Percentiles rank a stretch among this genome's conserved stretches.
Evolutionary conservation across 2,329 filamentous ascomycete species (phyloP).

Genomic region (Sporothrix curviconia): DNA sequence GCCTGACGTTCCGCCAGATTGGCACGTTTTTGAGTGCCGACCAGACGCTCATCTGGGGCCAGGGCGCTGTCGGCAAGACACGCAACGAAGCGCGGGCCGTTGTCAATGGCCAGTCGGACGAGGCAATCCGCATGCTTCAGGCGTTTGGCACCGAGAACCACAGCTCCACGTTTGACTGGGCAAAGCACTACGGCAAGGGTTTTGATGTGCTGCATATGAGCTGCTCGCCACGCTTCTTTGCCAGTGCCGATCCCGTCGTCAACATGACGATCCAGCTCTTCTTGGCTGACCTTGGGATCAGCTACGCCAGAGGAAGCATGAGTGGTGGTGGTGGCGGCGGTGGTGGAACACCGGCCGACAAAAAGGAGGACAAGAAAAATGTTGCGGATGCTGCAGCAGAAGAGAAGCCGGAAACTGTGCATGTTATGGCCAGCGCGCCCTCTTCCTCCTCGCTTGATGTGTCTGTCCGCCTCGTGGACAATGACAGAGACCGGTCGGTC

Average conservation of each 20-base stretch:
- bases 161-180: slow-evolving; percentile 65
- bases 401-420: no score
- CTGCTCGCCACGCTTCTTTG: slow-evolving; percentile 44
- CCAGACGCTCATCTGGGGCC: slow-evolving; percentile 76
- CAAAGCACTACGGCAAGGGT: slow-evolving; percentile 65
- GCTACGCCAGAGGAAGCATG: slow-evolving; percentile 41
- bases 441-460: slow-evolving; percentile 13
- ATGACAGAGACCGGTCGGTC: slow-evolving; percentile 40
- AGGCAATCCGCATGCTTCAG: slow-evolving; percentile 62
- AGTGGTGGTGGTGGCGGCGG: no score
- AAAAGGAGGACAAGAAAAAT: no score
- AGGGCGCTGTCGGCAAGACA: slow-evolving; percentile 70
- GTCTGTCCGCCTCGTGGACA: slow-evolving; percentile 49
- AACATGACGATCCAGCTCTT: slow-evolving; percentile 47
- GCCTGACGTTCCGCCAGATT: slow-evolving; percentile 83
- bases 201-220: slow-evolving; percentile 75
- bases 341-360: slow-evolving; percentile 24
- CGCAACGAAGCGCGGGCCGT: slow-evolving; percentile 54
- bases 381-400: slow-evolving; percentile 18
- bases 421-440: no score
- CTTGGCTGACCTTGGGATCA: slow-evolving; percentile 42
- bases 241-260: slow-evolving; percentile 39
- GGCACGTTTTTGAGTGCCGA: slow-evolving; percentile 70
- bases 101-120: slow-evolving; percentile 60
- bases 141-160: slow-evolving; percentile 87